Evolutionary conservation across 106 monocot species (phyloP).

Genomic region (Allium fistulosum): DNA sequence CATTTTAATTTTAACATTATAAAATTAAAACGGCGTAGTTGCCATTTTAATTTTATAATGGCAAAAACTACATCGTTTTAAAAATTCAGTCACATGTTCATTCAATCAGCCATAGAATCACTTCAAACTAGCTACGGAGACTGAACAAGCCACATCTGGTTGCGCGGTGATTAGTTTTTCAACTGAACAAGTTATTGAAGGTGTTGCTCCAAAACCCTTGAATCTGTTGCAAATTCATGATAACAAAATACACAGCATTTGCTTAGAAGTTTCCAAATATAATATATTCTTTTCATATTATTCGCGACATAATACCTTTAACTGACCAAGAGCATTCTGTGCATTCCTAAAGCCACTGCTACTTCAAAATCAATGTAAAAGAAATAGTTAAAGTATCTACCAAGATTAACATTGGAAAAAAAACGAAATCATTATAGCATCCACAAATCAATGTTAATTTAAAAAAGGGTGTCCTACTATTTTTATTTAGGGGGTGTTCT

Average conservation of each 20-base stretch:
- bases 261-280: neutral
- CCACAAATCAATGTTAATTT: neutral
- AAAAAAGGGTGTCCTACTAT: neutral
- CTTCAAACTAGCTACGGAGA: no score
- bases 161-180: no score
- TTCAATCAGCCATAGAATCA: no score
- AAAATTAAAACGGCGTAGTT: no score
- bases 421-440: neutral
- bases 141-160: no score
- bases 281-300: neutral
- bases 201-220: conserved; percentile 87
- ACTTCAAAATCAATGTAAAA: conserved; percentile 95
- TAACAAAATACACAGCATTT: conserved; percentile 2
- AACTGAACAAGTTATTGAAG: no score
- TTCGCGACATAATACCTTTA: conserved; percentile 39
- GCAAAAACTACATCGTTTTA: no score
- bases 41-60: no score
- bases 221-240: conserved; percentile 76
- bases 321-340: conserved; percentile 81
- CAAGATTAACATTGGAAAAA: neutral
- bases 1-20: no score
- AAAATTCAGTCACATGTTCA: no score
- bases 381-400: conserved; percentile 87
- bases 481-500: no score
- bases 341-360: conserved; percentile 81